These are phyloP conservation scores for Leersia perrieri DNA, from an alignment of 176 grass and related monocot genomes.

Conservation along the genomic window DNA sequence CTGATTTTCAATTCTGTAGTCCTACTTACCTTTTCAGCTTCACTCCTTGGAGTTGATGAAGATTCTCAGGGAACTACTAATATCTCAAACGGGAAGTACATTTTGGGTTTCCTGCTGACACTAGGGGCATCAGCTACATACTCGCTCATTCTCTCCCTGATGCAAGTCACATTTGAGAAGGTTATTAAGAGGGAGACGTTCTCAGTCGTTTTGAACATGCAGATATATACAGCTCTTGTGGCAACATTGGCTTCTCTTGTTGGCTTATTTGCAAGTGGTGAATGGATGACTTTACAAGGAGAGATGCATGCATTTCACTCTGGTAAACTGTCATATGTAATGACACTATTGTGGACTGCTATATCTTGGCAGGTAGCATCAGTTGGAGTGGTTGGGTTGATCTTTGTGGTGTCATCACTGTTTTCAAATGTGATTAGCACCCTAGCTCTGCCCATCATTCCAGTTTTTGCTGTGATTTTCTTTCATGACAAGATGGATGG, in stretches of 20 bases:
- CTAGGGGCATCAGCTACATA: slow-evolving; percentile 78
- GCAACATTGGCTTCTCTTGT: slow-evolving; percentile 59
- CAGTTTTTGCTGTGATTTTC: slow-evolving; percentile 85
- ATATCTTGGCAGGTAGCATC: slow-evolving; percentile 72
- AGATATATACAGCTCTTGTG: slow-evolving; percentile 65
- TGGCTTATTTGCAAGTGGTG: slow-evolving; percentile 73
- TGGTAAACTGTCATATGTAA: slow-evolving; percentile 75
- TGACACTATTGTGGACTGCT: slow-evolving; percentile 76
- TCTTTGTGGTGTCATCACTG: slow-evolving; percentile 84
- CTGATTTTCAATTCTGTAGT: slow-evolving; percentile 73
- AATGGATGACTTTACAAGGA: slow-evolving; percentile 68
- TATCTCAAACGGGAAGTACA: slow-evolving; percentile 42
- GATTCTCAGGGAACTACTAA: slow-evolving; percentile 33
- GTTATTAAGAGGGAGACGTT: slow-evolving; percentile 78
- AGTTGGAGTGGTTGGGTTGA: slow-evolving; percentile 75
- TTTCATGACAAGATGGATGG: slow-evolving; percentile 86
- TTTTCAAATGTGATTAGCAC: slow-evolving; percentile 96
- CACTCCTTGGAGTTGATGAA: slow-evolving; percentile 63
- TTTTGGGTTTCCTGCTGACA: slow-evolving; percentile 65
- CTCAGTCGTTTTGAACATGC: slow-evolving; percentile 62
- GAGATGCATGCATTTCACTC: slow-evolving; percentile 59
- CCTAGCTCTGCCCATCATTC: slow-evolving; percentile 67
- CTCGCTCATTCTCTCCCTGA: slow-evolving; percentile 89
- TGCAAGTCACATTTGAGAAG: slow-evolving; percentile 81
- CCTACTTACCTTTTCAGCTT: slow-evolving; percentile 72